Evolutionary conservation across 2,329 filamentous ascomycete genomes (phyloP).

Genomic region (Alternaria gansuensis): DNA sequence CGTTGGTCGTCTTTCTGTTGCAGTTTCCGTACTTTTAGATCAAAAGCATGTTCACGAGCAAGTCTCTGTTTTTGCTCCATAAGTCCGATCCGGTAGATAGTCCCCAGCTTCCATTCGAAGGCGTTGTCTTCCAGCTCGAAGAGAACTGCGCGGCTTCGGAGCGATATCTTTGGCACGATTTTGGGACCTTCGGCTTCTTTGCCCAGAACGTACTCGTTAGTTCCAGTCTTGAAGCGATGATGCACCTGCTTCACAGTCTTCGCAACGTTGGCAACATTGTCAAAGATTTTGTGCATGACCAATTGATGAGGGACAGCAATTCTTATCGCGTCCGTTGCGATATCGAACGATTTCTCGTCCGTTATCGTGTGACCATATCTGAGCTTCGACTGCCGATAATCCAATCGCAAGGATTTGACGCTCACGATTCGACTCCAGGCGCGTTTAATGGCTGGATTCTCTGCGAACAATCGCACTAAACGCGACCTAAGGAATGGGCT

Average conservation of each 20-base stretch:
- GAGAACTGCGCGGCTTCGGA: slow-evolving; percentile 81
- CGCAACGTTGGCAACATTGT: slow-evolving; percentile 86
- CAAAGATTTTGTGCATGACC: slow-evolving; percentile 87
- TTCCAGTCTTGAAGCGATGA: slow-evolving; percentile 87
- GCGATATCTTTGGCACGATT: slow-evolving; percentile 81
- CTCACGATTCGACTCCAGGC: slow-evolving; percentile 89
- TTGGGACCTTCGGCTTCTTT: slow-evolving; percentile 89
- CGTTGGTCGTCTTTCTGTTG: slow-evolving; percentile 67
- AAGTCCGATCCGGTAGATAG: slow-evolving; percentile 89
- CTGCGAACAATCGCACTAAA: slow-evolving; percentile 84
- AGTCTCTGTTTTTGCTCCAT: slow-evolving; percentile 89
- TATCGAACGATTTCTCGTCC: slow-evolving; percentile 83
- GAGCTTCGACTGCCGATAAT: slow-evolving; percentile 78
- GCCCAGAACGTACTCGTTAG: slow-evolving; percentile 85
- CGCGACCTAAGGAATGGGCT: slow-evolving; percentile 81
- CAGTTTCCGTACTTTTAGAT: slow-evolving; percentile 85
- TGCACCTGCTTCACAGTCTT: slow-evolving; percentile 93
- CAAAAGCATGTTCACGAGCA: slow-evolving; percentile 88
- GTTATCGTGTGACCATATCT: slow-evolving; percentile 70
- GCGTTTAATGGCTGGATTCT: slow-evolving; percentile 80
- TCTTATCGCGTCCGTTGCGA: slow-evolving; percentile 84
- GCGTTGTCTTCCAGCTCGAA: slow-evolving; percentile 96
- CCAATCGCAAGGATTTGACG: slow-evolving; percentile 80
- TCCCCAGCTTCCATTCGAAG: slow-evolving; percentile 96
- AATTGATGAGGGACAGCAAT: slow-evolving; percentile 91